Percentiles rank a stretch among this genome's conserved stretches.
These are phyloP conservation scores for Talaromyces sp. DNA, from an alignment of 2,329 filamentous ascomycete genomes.

Conservation along the genomic window DNA sequence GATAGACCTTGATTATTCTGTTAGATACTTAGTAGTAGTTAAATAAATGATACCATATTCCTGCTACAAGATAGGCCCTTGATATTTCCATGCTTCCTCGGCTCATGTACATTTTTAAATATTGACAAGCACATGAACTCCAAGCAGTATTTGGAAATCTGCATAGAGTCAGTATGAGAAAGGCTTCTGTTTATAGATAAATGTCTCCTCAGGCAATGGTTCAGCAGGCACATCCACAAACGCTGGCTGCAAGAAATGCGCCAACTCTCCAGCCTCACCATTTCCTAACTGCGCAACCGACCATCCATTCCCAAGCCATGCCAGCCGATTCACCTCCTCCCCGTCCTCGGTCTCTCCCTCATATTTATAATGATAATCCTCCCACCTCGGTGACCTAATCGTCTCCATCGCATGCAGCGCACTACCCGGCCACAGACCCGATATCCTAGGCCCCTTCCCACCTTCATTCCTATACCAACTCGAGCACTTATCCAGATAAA, in stretches of 20 bases:
- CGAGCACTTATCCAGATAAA: conserved; percentile 35
- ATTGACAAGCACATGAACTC: too few relatives aligned
- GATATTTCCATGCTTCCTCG: too few relatives aligned
- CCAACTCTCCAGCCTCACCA: neutral
- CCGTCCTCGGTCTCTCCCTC: conserved; percentile 22
- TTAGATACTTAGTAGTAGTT: neutral
- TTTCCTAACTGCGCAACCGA: neutral
- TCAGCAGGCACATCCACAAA: conserved; percentile 4
- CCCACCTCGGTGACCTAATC: conserved; percentile 36
- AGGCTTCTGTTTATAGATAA: neutral
- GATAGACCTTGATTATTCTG: neutral
- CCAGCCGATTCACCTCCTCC: conserved; percentile 24
- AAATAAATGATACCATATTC: conserved; percentile 4
- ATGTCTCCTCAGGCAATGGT: neutral
- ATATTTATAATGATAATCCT: conserved; percentile 40
- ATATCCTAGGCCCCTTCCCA: conserved; percentile 32
- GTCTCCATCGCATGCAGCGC: conserved; percentile 38
- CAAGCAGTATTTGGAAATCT: too few relatives aligned
- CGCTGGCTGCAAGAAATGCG: conserved; percentile 7
- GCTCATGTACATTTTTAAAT: too few relatives aligned
- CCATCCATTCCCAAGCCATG: conserved; percentile 38
- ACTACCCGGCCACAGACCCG: conserved; percentile 36
- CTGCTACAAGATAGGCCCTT: neutral
- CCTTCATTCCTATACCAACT: conserved; percentile 38
- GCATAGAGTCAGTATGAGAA: neutral